Base-by-base conservation (phyloP, 371 early-diverging fungal species). In the Mortierella sp. region DNA sequence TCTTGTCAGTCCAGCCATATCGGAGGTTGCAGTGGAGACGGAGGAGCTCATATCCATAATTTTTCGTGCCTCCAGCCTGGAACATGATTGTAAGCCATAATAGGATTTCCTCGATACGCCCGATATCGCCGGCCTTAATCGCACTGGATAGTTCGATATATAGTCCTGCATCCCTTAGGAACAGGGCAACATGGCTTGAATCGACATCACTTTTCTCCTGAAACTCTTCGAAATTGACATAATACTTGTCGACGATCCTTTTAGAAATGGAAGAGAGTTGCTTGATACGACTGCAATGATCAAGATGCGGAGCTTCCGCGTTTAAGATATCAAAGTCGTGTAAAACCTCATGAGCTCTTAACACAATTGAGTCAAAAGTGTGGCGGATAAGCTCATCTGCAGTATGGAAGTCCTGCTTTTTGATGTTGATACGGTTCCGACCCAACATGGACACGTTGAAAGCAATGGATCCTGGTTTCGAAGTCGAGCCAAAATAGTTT, bases 341-440 rank as follows among this genome's bases (percentile, higher is more conserved):
- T n/a, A n/a, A n/a, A n/a, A n/a, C n/a, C n/a, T n/a, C n/a, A n/a
- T n/a, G n/a, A n/a, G n/a, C n/a, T n/a, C n/a, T n/a, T n/a, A 60
- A 37, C 13, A 55, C 68, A 54, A 61, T 12, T 2, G 69, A 61
- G 23, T 35, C 54, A 29, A 70, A 70, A 9, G 43, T 34, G 37
- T 56, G 56, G 15, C 59, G 42, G 28, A 70, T 37, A 8, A 70
- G 37, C 65, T 70, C 71, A 51, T 70, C 71, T 9, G 23, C 23
- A 26, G 64, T 60, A 42, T 64, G 71, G 22, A 64, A 70, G 13
- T 51, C 64, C 7, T 28, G 42, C 35, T 55, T 70, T 12, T 64
- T 60, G 23, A 23, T 12, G 9, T 5, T 59, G 13, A 70, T 32
- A 1, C 60, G 57, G n/a, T 59, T 64, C 8, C 71, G 58, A 13